Evolutionary conservation across 192 early-diverging fungal genomes (phyloP), one percentile per base, ranked within the genome.

Genomic region (Mortierella hygrophila): DNA sequence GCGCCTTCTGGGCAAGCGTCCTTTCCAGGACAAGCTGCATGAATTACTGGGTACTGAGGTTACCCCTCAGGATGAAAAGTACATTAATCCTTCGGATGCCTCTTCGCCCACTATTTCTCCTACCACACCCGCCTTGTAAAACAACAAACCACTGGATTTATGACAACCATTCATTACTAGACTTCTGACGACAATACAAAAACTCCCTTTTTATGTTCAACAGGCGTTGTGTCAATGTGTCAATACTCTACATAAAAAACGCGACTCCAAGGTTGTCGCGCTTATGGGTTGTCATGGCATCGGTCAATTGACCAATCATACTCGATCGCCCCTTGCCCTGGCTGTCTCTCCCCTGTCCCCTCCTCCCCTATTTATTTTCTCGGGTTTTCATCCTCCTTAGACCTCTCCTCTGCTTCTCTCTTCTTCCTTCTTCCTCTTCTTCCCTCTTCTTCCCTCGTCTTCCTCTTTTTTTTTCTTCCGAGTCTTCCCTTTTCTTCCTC

Each of bases 1-100:
- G 68, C 88, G 90, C 32, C 78, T 99, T 57, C 88, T 99, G 72
- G 99, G 99, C 54, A 94, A 91, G 85, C 92, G 96, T 4, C 96
- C 96, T 26, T 96, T 96, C 89, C 89, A 90, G 73, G 95, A 96
- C 49, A 93, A 93, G 81, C 42, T 86, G 71, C 84, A 86, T 65
- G 84, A 86, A 68, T 32, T 86, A 63, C 37, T 86, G 11, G 84
- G 84, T 3, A 86, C 84, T 0, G 84, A 86, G 72, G 84, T 72
- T 2, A 81, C 84, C 3, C 42, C 78, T 9, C 84, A 86, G 68
- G 84, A 86, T 37, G 84, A 76, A 29, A 80, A 80, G 47, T 85
- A 85, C 26, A 72, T 78, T 40, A 78, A 54, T 7, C 72, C 71
- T 35, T 23, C 15, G 37, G 75, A 42, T 21, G n/a, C 47, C 23